A percentile compares a stretch with the other conserved stretches of the same genome.
phyloP scores from a whole-genome alignment of 768 basidiomycete genomes.

The Cystoderma amianthinum region DNA sequence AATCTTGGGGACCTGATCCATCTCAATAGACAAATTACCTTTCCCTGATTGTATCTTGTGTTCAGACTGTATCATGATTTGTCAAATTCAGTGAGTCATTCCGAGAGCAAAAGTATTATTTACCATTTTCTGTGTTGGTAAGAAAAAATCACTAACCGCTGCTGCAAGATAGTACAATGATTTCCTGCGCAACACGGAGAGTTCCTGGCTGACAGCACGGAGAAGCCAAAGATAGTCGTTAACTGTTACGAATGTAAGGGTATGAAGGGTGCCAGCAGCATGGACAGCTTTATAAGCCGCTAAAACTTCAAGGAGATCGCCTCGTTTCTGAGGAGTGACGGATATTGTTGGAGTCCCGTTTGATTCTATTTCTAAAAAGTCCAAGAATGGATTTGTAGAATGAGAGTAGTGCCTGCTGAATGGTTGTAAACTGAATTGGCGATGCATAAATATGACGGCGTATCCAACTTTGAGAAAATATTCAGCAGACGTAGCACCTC shows the following conservation, averaged over 20 bases:
- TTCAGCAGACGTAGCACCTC: conserved; percentile 96
- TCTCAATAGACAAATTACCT: conserved; percentile 88
- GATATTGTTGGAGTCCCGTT: conserved; percentile 40
- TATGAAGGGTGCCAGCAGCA: conserved; percentile 65
- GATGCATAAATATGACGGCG: conserved; percentile 98
- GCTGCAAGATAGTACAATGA: conserved; percentile 97
- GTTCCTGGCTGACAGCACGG: conserved; percentile 73
- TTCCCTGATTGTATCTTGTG: conserved; percentile 99
- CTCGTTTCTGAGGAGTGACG: conserved; percentile 60
- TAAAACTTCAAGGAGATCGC: conserved; percentile 65
- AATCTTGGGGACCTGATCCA: conserved; percentile 99
- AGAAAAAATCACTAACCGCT: conserved; percentile 96
- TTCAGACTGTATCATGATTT: conserved; percentile 68
- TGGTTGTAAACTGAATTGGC: conserved; percentile 95
- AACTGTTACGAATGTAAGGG: conserved; percentile 87
- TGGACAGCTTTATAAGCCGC: conserved; percentile 79
- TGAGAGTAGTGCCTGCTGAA: conserved; percentile 98
- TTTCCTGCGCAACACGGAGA: conserved; percentile 59
- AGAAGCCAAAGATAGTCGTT: conserved; percentile 95
- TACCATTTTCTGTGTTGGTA: conserved; percentile 88
- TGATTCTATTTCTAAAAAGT: conserved; percentile 69
- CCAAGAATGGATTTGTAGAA: conserved; percentile 95
- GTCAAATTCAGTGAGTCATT: too few species aligned
- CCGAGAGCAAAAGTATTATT: conserved; percentile 20
- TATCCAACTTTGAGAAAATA: conserved; percentile 93